Evolutionary conservation across 495 filamentous ascomycete species (phyloP), one percentile per base, ranked within the genome.

Genomic region (Chaetomium tenue): DNA sequence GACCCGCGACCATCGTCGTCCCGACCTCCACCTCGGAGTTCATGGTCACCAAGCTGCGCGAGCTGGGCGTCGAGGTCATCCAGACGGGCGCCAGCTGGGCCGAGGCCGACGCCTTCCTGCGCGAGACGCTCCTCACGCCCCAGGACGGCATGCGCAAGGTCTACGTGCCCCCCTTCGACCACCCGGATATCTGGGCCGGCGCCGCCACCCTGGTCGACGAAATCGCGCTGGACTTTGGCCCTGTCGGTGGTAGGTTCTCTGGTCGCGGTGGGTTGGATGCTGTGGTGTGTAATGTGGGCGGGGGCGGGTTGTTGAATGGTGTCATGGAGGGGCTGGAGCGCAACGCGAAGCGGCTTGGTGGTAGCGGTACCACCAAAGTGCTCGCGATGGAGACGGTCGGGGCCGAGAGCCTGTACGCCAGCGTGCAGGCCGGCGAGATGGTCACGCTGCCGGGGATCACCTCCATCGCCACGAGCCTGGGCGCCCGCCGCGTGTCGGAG

Each of bases 111-210:
- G 77, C 77, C 30, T 88, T 86, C 71, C 83, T 96, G 70, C 82
- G 86, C 23, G 81, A 83, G 26, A 81, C 83, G 1, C 70, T 91
- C 23, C 81, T 93, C 72, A 50, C 61, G 2, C 22, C 50, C 8
- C 20, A 65, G 39, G 78, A 78, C 18, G 70, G 74, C 60, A 37
- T 56, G 57, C 74, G 81, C 58, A 86, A 86, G 15, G 84, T 93
- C n/a, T 97, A 97, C 74, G 90, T 94, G 9, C 89, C 91, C 39
- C 94, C 94, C 18, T 98, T 97, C 68, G 92, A 98, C 73, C 85
- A 96, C 75, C 79, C 85, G 39, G 86, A 89, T 65, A 86, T 97
- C 67, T 97, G 94, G 93, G 78, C 86, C 30, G 94, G 94, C 33
- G 83, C 88, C 68, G 78, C 83, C 48, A 91, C 84, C 3, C 69